A percentile compares a stretch with the other conserved stretches of the same genome.
Evolutionary conservation across 2,329 filamentous ascomycete species (phyloP).

Genomic region (Chrysosporium keratinophilum): DNA sequence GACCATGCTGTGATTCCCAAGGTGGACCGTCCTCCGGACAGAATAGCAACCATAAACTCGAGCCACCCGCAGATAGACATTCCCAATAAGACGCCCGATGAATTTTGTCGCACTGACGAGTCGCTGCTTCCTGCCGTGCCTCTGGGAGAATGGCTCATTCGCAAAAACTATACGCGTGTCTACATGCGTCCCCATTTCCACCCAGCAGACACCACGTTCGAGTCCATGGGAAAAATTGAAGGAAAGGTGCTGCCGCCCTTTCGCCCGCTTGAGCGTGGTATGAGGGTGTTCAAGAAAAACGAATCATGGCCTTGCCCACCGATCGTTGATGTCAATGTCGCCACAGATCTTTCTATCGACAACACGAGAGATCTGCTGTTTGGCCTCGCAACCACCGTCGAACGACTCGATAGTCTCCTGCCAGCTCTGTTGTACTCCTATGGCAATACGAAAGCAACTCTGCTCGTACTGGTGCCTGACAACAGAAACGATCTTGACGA

Average conservation of each 20-base stretch:
- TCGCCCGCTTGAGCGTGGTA: slow-evolving; percentile 31
- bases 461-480: slow-evolving; percentile 34
- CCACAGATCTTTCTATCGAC: slow-evolving; percentile 30
- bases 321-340: slow-evolving; percentile 34
- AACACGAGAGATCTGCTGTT: slow-evolving; percentile 35
- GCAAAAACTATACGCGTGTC: slow-evolving; percentile 37
- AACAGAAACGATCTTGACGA: slow-evolving; percentile 31
- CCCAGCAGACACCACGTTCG: slow-evolving; percentile 29
- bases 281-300: slow-evolving; percentile 27
- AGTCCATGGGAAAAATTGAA: slow-evolving; percentile 31
- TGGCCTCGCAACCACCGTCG: slow-evolving; percentile 35
- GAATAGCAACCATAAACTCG: slow-evolving; percentile 13
- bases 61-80: not conserved
- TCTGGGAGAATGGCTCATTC: slow-evolving; percentile 34
- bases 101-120: slow-evolving; percentile 29
- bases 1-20: slow-evolving; percentile 29
- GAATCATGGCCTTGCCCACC: slow-evolving; percentile 29
- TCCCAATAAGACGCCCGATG: slow-evolving; percentile 8
- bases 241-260: slow-evolving; percentile 31
- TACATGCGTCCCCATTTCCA: slow-evolving; percentile 34
- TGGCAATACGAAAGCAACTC: slow-evolving; percentile 32
- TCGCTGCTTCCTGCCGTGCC: slow-evolving; percentile 28
- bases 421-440: slow-evolving; percentile 36
- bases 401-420: slow-evolving; percentile 33
- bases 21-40: slow-evolving; percentile 30